Evolutionary conservation across 495 filamentous ascomycete species (phyloP).

Genomic region (Lophium mytilinum): DNA sequence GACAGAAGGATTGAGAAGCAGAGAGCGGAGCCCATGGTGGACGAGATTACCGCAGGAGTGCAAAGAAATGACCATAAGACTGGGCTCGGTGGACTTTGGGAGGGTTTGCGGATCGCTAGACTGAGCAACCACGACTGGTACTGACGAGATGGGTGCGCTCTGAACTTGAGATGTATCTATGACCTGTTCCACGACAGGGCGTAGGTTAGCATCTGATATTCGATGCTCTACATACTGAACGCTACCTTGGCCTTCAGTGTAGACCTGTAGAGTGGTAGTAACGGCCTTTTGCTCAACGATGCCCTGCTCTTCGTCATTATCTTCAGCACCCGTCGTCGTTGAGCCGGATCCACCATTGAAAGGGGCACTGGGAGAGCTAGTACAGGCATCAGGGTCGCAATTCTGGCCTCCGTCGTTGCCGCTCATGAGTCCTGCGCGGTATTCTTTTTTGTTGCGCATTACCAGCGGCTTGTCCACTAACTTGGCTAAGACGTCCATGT

Average conservation of each 20-base stretch:
- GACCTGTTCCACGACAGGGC: conserved; percentile 28
- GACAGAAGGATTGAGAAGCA: conserved; percentile 73
- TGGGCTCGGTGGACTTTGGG: conserved; percentile 22
- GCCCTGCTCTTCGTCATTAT: conserved; percentile 15
- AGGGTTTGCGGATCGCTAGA: conserved; percentile 20
- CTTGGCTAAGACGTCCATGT: conserved; percentile 68
- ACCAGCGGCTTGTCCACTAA: conserved; percentile 59
- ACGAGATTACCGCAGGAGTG: conserved; percentile 95
- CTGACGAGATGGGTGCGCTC: too few species aligned
- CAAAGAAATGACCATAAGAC: conserved; percentile 81
- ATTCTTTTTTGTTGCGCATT: conserved; percentile 68
- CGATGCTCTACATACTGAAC: conserved; percentile 49
- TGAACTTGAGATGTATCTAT: conserved; percentile 8
- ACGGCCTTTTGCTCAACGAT: neutral
- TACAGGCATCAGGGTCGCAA: conserved; percentile 1
- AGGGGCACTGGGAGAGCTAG: neutral
- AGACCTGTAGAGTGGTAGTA: conserved; percentile 29
- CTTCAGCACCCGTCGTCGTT: neutral
- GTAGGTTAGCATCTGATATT: conserved; percentile 41
- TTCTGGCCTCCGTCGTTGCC: neutral
- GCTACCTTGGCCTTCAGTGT: conserved; percentile 36
- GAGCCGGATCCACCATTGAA: neutral
- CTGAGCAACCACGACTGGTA: neutral
- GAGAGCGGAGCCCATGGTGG: conserved; percentile 85
- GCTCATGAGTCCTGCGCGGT: conserved; percentile 38